These are phyloP conservation scores for Candida gorgasii DNA, from an alignment of 805 yeast species.

Conservation along the genomic window DNA sequence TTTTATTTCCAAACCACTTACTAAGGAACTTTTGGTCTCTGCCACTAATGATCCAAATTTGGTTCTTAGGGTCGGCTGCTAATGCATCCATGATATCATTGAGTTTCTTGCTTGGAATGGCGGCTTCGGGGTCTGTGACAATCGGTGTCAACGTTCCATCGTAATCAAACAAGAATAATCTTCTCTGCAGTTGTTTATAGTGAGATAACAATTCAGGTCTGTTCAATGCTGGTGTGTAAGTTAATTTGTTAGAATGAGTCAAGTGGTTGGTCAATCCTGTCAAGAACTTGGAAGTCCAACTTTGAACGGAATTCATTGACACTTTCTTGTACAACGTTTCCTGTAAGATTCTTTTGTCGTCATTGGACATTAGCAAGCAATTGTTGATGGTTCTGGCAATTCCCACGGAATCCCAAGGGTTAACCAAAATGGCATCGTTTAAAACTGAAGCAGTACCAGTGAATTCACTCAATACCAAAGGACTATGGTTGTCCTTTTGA, in stretches of 20 bases:
- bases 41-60: slow-evolving; percentile 94
- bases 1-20: slow-evolving; percentile 76
- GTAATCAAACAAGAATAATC: slow-evolving; percentile 89
- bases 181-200: slow-evolving; percentile 60
- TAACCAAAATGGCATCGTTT: slow-evolving; percentile 75
- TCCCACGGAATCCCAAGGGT: slow-evolving; percentile 97
- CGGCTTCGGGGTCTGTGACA: slow-evolving; percentile 97
- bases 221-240: slow-evolving; percentile 72
- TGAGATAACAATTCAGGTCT: slow-evolving; percentile 60
- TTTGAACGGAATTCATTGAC: slow-evolving; percentile 68
- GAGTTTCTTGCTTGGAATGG: slow-evolving; percentile 83
- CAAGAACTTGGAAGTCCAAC: slow-evolving; percentile 73
- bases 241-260: slow-evolving; percentile 42
- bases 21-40: slow-evolving; percentile 89
- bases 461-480: slow-evolving; percentile 87
- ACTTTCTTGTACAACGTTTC: slow-evolving; percentile 62
- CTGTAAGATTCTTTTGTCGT: slow-evolving; percentile 49
- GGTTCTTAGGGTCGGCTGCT: slow-evolving; percentile 74
- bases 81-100: slow-evolving; percentile 58
- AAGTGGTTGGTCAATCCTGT: slow-evolving; percentile 46
- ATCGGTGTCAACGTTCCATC: slow-evolving; percentile 98
- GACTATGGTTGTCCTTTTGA: slow-evolving; percentile 70
- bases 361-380: slow-evolving; percentile 56
- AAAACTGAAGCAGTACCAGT: slow-evolving; percentile 81
- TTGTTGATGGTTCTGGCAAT: slow-evolving; percentile 82